phyloP scores from a whole-genome alignment of 1,139 yeast species.

The Saccharomyces hybrid region DNA sequence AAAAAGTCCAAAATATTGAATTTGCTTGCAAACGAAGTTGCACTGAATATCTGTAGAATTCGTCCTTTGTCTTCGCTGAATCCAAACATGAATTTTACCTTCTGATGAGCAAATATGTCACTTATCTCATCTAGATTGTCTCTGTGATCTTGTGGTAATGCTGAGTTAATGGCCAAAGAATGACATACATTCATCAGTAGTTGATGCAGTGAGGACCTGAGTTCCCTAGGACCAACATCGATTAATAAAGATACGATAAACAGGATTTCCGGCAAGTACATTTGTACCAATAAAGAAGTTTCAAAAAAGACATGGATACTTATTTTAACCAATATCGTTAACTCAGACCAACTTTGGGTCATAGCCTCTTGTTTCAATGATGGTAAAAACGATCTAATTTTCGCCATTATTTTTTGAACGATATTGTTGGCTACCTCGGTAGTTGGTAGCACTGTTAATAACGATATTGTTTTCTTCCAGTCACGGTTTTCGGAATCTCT shows the following conservation, averaged over 20 bases:
- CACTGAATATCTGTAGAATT: slow-evolving; percentile 32
- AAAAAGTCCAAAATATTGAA: slow-evolving; percentile 54
- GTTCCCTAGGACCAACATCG: slow-evolving; percentile 64
- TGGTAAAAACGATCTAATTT: slow-evolving; percentile 46
- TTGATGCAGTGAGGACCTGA: slow-evolving; percentile 60
- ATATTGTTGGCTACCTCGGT: slow-evolving; percentile 66
- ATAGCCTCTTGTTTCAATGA: slow-evolving; percentile 39
- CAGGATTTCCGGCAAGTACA: slow-evolving; percentile 66
- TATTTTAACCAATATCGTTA: slow-evolving; percentile 59
- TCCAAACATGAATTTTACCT: slow-evolving; percentile 72
- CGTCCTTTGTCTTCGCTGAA: slow-evolving; percentile 56
- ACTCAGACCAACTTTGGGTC: slow-evolving; percentile 66
- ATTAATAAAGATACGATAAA: slow-evolving; percentile 63
- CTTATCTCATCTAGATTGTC: slow-evolving; percentile 46
- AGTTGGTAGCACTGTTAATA: slow-evolving; percentile 60
- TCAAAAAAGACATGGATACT: slow-evolving; percentile 68
- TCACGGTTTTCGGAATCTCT: slow-evolving; percentile 64
- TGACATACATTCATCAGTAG: slow-evolving; percentile 65
- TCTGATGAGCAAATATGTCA: slow-evolving; percentile 56
- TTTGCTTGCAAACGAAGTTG: slow-evolving; percentile 45
- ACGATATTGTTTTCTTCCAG: slow-evolving; percentile 56
- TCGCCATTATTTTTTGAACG: slow-evolving; percentile 42
- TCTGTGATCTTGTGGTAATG: slow-evolving; percentile 40
- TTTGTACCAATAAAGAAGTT: slow-evolving; percentile 54
- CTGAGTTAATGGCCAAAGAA: slow-evolving; percentile 57